Evolutionary conservation across 768 basidiomycete genomes (phyloP), one percentile per base, ranked within the genome.

Genomic region (Nidularia sp.): DNA sequence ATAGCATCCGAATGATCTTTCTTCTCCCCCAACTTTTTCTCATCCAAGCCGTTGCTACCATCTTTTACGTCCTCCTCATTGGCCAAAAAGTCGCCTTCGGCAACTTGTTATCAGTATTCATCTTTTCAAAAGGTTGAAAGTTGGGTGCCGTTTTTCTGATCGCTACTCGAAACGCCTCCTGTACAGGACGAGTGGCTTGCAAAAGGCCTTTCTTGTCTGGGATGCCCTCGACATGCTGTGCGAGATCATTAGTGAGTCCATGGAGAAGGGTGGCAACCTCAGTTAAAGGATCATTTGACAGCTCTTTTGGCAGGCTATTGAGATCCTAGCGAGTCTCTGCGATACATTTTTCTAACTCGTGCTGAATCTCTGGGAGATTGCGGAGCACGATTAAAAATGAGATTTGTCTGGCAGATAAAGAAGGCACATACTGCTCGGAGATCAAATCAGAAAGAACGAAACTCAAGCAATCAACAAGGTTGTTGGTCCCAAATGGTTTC

Each of bases 401-500:
- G 22, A n/a, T 12, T 25, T 32, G n/a, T 12, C 48, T n/a, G 22
- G 22, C 12, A 45, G 22, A 25, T 5, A 10, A 25, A 41, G 15
- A 1, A 0, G 22, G 4, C 5, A 64, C 70, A 1, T 49, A 86
- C 88, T 83, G 68, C 55, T 80, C 81, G 0, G 76, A 66, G 35
- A 90, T 86, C 2, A 86, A 65, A 31, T 84, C 80, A 0, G 85
- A 85, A 0, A 92, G 62, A 5, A 87, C 76, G 0, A 65, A 54
- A 51, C 87, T 86, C 36, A 90, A 64, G 4, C 78, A 69, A 25
- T 78, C 77, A 0, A 82, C 79, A 0, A 90, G 69, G 48, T 78
- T 81, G 22, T 52, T 55, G 0, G 88, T 89, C 1, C 85, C 69
- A 1, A 90, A 62, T 48, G 78, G 80, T 7, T 70, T 71, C 51